Percentiles rank a stretch among this genome's conserved stretches.
These are phyloP conservation scores for Apophysomyces sp. DNA, from an alignment of 371 early-diverging fungal genomes.

Conservation along the genomic window DNA sequence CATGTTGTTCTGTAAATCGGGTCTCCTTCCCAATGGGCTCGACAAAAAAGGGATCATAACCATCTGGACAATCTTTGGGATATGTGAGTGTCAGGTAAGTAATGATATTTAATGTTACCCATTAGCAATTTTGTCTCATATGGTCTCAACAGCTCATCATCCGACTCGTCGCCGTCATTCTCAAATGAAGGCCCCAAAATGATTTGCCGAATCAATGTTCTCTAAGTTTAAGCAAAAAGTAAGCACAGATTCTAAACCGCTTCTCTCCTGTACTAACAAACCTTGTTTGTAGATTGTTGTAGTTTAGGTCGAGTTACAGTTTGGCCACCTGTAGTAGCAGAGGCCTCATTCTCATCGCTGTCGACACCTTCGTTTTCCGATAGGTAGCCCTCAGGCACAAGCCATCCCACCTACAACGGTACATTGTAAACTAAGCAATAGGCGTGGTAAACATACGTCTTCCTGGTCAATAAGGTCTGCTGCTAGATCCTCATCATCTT, in stretches of 20 bases:
- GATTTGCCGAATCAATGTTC: conserved; percentile 30
- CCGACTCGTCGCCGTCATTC: conserved; percentile 16
- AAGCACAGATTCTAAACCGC: neutral
- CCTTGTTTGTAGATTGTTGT: conserved; percentile 11
- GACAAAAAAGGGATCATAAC: conserved; percentile 32
- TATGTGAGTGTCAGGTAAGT: neutral
- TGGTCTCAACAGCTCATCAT: conserved; percentile 19
- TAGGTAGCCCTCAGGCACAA: conserved; percentile 79
- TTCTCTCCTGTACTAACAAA: neutral
- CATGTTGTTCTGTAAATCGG: conserved; percentile 31
- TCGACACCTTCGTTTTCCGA: conserved; percentile 77
- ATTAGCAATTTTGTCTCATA: conserved; percentile 24
- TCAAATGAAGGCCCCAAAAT: conserved; percentile 60
- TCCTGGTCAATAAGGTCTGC: conserved; percentile 47
- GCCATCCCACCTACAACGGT: conserved; percentile 53
- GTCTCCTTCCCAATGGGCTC: conserved; percentile 3
- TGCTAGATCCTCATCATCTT: conserved; percentile 56
- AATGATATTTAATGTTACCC: conserved; percentile 13
- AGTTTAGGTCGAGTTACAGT: conserved; percentile 9
- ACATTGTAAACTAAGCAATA: neutral
- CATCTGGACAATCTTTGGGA: conserved; percentile 13
- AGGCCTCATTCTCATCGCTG: conserved; percentile 39
- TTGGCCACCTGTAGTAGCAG: neutral
- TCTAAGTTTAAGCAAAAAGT: conserved; percentile 7
- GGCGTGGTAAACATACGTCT: conserved; percentile 26